Conservation (phyloP, 2,329 filamentous ascomycete genomes). For the Neofusicoccum sp. region DNA sequence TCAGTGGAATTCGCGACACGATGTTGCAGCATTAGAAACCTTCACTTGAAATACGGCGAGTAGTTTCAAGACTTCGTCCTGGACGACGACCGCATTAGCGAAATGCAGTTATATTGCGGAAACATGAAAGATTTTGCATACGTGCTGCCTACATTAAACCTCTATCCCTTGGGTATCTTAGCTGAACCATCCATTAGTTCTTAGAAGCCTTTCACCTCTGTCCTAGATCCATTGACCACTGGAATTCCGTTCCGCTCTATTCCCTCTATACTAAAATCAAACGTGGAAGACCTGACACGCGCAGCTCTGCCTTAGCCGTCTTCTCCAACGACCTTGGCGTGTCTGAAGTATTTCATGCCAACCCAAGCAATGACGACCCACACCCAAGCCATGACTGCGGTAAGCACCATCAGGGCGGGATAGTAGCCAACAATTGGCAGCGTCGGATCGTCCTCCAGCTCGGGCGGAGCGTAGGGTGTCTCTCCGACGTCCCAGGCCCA, state of each 20-base stretch:
- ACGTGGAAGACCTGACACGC: not conserved
- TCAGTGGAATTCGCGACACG: not conserved
- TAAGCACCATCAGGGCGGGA: constrained; percentile 88
- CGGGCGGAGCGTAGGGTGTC: constrained; percentile 91
- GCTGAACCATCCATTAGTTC: not conserved
- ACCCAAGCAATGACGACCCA: constrained; percentile 98
- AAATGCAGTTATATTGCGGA: not conserved
- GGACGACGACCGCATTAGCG: too few relatives aligned
- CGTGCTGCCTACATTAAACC: not conserved
- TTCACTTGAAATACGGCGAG: not conserved
- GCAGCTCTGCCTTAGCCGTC: constrained; percentile 34
- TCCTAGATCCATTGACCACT: not conserved
- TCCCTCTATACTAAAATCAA: not conserved
- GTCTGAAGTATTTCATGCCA: constrained; percentile 98
- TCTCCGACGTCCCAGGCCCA: constrained; percentile 99
- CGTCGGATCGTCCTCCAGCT: constrained; percentile 92
- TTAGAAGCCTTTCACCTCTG: not conserved
- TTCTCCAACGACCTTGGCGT: constrained; percentile 82
- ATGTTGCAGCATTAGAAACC: not conserved
- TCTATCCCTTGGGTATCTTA: constrained; percentile 4
- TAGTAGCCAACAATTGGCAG: constrained; percentile 97
- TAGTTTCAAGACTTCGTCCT: not conserved
- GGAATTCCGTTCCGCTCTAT: not conserved
- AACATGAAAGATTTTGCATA: not conserved
- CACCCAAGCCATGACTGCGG: constrained; percentile 96